These are phyloP conservation scores for Penicillium polonicum DNA, from an alignment of 2,329 filamentous ascomycete species.

Conservation along the genomic window DNA sequence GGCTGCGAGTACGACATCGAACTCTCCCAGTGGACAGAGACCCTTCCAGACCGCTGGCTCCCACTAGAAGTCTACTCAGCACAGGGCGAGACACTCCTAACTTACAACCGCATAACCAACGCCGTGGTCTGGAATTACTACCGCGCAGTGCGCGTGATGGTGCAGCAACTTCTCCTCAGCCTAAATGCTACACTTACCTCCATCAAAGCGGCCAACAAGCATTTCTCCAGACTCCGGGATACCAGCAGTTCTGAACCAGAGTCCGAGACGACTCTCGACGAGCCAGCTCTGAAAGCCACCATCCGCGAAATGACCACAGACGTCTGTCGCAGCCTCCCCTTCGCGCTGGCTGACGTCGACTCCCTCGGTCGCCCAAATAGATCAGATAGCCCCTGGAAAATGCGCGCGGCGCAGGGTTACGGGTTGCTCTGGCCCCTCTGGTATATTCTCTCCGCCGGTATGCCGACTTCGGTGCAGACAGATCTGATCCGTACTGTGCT, in stretches of 20 bases:
- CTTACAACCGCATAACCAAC: constrained; percentile 32
- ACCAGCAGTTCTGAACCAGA: not conserved
- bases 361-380: constrained; percentile 28
- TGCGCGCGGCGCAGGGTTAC: constrained; percentile 36
- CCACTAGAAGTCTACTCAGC: constrained; percentile 33
- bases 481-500: constrained; percentile 31
- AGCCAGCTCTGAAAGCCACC: constrained; percentile 16
- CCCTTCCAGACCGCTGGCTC: constrained; percentile 35
- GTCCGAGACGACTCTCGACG: constrained; percentile 7
- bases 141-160: constrained; percentile 35
- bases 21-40: constrained; percentile 32
- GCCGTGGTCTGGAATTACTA: constrained; percentile 39
- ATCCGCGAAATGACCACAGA: constrained; percentile 38
- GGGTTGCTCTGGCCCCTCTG: constrained; percentile 41
- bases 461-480: constrained; percentile 33
- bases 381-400: constrained; percentile 13
- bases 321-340: constrained; percentile 37
- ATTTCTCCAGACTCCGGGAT: not conserved
- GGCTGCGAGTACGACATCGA: constrained; percentile 29
- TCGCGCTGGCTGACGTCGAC: constrained; percentile 35
- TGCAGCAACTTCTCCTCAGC: constrained; percentile 32
- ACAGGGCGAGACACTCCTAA: constrained; percentile 32
- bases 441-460: constrained; percentile 35
- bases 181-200: constrained; percentile 23
- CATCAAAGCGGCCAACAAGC: constrained; percentile 11